Conservation (phyloP, 1,284 basidiomycete species). For the Cronartium ribicola region DNA sequence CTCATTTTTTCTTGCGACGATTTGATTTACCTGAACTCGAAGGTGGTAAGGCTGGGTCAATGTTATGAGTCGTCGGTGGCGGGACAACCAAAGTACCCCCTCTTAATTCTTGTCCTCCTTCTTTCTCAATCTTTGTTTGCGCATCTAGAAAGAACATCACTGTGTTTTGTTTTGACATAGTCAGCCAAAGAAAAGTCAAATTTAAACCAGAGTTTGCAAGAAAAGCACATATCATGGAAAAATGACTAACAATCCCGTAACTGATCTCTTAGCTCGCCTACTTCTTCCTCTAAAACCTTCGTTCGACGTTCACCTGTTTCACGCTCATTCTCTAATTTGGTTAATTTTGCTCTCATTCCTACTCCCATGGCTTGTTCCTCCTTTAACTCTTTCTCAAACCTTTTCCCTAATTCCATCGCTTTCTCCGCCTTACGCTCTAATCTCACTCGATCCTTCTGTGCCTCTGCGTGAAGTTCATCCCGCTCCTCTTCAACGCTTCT, state of each 20-base stretch:
- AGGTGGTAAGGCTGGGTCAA: no score
- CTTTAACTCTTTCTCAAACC: constrained; percentile 23
- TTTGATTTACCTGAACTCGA: background rate
- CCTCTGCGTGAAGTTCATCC: background rate
- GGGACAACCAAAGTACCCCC: constrained; percentile 26
- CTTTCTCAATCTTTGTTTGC: constrained; percentile 35
- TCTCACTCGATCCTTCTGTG: constrained; percentile 7
- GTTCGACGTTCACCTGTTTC: constrained; percentile 12
- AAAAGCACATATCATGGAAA: background rate
- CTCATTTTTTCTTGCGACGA: background rate
- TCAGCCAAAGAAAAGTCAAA: background rate
- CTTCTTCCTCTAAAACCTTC: constrained; percentile 15
- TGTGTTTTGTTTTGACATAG: background rate
- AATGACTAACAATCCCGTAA: constrained; percentile 31
- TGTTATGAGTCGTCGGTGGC: background rate
- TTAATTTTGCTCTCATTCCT: constrained; percentile 20
- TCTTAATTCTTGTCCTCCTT: constrained; percentile 23
- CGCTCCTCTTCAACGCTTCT: constrained; percentile 8
- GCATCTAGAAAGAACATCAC: constrained; percentile 41
- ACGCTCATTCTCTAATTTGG: constrained; percentile 25
- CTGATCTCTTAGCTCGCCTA: constrained; percentile 30
- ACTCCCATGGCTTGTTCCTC: constrained; percentile 29
- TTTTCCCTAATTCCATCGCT: constrained; percentile 22
- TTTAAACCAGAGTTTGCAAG: background rate
- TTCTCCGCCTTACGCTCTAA: constrained; percentile 15